Evolutionary conservation across 2,329 filamentous ascomycete species (phyloP).

Genomic region (Pyrenophora graminea): DNA sequence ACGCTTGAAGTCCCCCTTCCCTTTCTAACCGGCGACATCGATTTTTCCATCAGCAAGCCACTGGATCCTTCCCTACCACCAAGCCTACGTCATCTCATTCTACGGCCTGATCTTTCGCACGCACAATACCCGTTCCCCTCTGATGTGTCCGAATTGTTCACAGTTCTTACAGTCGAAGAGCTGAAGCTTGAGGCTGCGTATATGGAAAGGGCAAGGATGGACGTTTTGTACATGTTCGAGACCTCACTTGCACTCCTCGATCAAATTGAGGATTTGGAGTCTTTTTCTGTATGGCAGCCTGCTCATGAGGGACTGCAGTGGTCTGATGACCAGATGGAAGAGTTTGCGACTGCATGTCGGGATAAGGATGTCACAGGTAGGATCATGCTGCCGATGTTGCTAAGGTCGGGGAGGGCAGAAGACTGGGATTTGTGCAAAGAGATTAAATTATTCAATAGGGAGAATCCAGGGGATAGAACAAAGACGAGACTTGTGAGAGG

Average conservation of each 20-base stretch:
- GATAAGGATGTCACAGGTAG: slow-evolving; percentile 27
- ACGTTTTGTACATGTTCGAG: slow-evolving; percentile 29
- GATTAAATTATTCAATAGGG: slow-evolving; percentile 23
- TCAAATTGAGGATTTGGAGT: slow-evolving; percentile 20
- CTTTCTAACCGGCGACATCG: too few species aligned
- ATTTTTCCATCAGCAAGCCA: too few species aligned
- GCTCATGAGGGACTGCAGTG: slow-evolving; percentile 28
- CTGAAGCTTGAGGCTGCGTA: slow-evolving; percentile 20
- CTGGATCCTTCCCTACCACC: too few species aligned
- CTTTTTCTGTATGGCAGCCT: slow-evolving; percentile 35
- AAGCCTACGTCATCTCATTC: too few species aligned
- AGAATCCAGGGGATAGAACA: neutral
- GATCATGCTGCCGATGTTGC: slow-evolving; percentile 28
- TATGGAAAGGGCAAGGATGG: slow-evolving; percentile 29
- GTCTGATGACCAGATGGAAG: slow-evolving; percentile 28
- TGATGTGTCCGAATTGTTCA: slow-evolving; percentile 6
- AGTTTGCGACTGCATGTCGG: slow-evolving; percentile 30
- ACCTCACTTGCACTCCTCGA: slow-evolving; percentile 22
- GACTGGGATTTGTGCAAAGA: slow-evolving; percentile 33
- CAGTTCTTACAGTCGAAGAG: slow-evolving; percentile 1
- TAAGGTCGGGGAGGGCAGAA: slow-evolving; percentile 5
- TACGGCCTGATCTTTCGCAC: too few species aligned
- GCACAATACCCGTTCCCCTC: neutral
- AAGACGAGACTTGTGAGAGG: slow-evolving; percentile 21
- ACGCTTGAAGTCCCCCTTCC: too few species aligned